Percentiles rank a stretch among this genome's conserved stretches.
These are phyloP conservation scores for Vitis rupestris DNA, from an alignment of 164 flowering plant species.

Conservation along the genomic window DNA sequence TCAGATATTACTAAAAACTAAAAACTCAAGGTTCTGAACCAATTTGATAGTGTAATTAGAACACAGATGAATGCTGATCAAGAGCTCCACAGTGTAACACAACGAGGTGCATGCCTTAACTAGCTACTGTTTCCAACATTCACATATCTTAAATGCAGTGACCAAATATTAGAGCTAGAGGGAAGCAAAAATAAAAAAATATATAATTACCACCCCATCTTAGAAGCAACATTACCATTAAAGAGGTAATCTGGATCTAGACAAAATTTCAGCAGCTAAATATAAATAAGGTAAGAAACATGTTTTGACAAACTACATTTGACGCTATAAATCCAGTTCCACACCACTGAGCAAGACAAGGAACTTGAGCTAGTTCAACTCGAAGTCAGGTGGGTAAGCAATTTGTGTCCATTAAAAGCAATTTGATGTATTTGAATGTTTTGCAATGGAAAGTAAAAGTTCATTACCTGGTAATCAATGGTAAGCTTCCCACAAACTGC, in stretches of 20 bases:
- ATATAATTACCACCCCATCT: not conserved
- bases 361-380: no score
- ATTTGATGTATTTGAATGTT: not conserved
- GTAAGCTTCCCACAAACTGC: constrained; percentile 84
- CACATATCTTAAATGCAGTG: not conserved
- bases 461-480: constrained; percentile 80
- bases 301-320: not conserved
- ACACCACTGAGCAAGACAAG: no score
- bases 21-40: not conserved
- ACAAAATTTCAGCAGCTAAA: not conserved
- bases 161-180: not conserved
- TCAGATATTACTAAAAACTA: not conserved
- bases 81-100: not conserved
- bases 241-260: not conserved
- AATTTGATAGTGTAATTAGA: not conserved
- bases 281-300: not conserved
- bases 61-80: not conserved
- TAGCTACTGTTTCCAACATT: no score
- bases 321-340: not conserved
- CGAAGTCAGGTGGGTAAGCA: no score
- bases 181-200: not conserved
- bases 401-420: not conserved
- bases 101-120: no score
- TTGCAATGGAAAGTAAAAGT: not conserved
- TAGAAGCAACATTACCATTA: not conserved